Percentiles rank a stretch among this genome's conserved stretches.
Conservation (phyloP, 176 grass and related monocot species). For the Musa itinerans region DNA sequence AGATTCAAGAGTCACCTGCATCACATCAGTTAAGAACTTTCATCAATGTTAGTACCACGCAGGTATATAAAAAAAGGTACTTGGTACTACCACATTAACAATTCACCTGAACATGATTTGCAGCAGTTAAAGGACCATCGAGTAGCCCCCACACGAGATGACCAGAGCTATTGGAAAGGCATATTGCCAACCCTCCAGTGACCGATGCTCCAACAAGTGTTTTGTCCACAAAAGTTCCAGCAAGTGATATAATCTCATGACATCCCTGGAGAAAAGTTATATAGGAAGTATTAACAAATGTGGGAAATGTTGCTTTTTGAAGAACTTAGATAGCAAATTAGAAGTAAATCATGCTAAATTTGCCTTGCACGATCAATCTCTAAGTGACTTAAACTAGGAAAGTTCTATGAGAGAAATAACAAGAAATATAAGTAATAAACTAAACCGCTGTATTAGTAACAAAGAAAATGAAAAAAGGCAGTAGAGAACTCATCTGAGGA, state of each 20-base stretch:
- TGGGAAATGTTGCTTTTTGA: not conserved
- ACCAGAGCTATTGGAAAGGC: slow-evolving; percentile 13
- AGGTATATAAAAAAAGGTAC: not conserved
- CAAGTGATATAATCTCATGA: slow-evolving; percentile 18
- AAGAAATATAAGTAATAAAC: not conserved
- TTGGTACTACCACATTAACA: not conserved
- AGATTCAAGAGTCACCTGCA: slow-evolving; percentile 18
- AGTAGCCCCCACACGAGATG: slow-evolving; percentile 7
- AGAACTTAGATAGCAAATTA: not conserved
- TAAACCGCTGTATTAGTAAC: not conserved
- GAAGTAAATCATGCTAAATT: not conserved
- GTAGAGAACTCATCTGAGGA: not conserved
- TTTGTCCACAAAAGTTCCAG: slow-evolving; percentile 17
- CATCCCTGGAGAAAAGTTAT: slow-evolving; percentile 11
- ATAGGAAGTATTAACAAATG: not conserved
- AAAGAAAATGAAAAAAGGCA: not conserved
- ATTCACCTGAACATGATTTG: slow-evolving; percentile 12
- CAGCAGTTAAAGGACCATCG: slow-evolving; percentile 11
- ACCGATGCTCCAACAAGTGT: not conserved
- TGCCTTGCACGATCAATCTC: not conserved
- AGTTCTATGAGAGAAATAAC: not conserved
- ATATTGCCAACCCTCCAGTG: slow-evolving; percentile 5
- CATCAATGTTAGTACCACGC: not conserved
- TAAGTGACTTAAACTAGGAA: not conserved
- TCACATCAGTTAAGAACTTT: not conserved